A percentile compares a stretch with the other conserved stretches of the same genome.
These are phyloP conservation scores for Microbotryum lychnidis-dioicae DNA, from an alignment of 1,284 basidiomycete species.

Conservation along the genomic window DNA sequence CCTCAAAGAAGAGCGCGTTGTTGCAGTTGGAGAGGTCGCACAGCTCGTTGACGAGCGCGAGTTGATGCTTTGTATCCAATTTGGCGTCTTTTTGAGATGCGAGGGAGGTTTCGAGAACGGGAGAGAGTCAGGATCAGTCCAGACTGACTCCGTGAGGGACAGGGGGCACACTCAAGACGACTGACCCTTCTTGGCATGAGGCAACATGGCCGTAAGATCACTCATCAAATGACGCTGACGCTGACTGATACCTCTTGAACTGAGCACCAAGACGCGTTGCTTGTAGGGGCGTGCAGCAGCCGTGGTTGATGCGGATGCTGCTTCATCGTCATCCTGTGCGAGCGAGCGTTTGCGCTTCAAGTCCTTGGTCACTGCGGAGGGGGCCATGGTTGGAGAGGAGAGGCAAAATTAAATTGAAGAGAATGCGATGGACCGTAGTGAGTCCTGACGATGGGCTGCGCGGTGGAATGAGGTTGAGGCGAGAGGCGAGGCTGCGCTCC, in stretches of 20 bases:
- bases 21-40: conserved; percentile 98
- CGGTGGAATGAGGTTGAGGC: too few species aligned
- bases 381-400: conserved; percentile 10
- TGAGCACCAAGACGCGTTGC: conserved; percentile 73
- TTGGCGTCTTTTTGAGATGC: conserved; percentile 62
- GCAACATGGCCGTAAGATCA: conserved; percentile 80
- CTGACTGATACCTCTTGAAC: conserved; percentile 88
- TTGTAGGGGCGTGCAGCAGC: conserved; percentile 37
- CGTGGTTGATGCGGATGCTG: conserved; percentile 4
- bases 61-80: conserved; percentile 91
- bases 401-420: too few species aligned
- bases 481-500: too few species aligned
- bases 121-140: not conserved
- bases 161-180: conserved; percentile 6
- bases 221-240: conserved; percentile 97
- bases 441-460: too few species aligned
- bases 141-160: too few species aligned
- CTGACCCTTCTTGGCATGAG: conserved; percentile 93
- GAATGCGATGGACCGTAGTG: not conserved
- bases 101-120: not conserved
- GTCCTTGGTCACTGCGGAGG: conserved; percentile 17
- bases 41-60: conserved; percentile 89
- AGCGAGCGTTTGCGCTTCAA: conserved; percentile 27
- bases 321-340: conserved; percentile 6
- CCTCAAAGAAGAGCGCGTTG: conserved; percentile 96